Conservation (phyloP, 2,329 filamentous ascomycete genomes). For the Thielaviopsis musarum region DNA sequence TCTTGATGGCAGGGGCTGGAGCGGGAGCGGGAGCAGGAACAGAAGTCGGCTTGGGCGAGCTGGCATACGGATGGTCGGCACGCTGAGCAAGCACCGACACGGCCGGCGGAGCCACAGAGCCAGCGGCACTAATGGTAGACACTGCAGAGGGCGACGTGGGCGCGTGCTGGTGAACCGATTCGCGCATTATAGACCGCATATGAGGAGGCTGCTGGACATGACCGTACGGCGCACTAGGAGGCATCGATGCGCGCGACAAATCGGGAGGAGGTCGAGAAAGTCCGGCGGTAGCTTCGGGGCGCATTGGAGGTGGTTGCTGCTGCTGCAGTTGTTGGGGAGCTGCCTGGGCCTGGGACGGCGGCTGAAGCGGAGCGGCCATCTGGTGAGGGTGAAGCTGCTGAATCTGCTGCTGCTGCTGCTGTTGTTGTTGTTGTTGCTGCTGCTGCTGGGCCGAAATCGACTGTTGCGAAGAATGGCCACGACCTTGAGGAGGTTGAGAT, state of each 20-base stretch:
- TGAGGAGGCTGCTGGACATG: not conserved
- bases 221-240: not conserved
- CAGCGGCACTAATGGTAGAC: not conserved
- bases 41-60: constrained; percentile 6
- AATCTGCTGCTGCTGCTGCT: not conserved
- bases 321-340: not conserved
- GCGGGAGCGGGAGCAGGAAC: constrained; percentile 13
- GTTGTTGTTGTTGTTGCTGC: not conserved
- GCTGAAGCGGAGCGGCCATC: not conserved
- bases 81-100: constrained; percentile 1
- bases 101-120: too few species aligned
- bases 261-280: not conserved
- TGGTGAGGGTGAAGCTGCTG: constrained; percentile 2
- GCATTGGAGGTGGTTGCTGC: not conserved
- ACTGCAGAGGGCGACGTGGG: not conserved
- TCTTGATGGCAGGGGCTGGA: constrained; percentile 33
- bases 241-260: not conserved
- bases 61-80: constrained; percentile 1
- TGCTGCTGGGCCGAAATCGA: not conserved
- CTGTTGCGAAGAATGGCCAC: not conserved
- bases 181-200: not conserved
- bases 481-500: not conserved
- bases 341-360: not conserved
- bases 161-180: not conserved
- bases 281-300: not conserved